These are phyloP conservation scores for Linnemannia elongata DNA, from an alignment of 192 early-diverging fungal species.

Conservation along the genomic window DNA sequence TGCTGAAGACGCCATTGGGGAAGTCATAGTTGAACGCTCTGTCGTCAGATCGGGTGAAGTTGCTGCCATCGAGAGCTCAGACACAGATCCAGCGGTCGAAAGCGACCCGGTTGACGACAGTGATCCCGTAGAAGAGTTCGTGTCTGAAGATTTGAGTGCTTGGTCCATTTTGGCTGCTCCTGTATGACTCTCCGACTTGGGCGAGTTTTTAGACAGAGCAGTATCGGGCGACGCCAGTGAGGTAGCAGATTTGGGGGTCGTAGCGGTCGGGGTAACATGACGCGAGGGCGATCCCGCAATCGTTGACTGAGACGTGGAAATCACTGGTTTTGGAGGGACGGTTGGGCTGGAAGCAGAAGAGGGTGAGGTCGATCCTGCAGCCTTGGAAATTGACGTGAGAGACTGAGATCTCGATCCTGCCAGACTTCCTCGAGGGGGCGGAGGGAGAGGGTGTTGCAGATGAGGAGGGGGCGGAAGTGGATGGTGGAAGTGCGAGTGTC, in stretches of 20 bases:
- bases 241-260: conserved; percentile 12
- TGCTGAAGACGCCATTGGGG: neutral
- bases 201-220: neutral
- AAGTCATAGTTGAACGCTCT: neutral
- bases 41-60: neutral
- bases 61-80: neutral
- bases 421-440: conserved; percentile 7
- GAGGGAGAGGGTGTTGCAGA: conserved; percentile 24
- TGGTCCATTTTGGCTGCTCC: neutral
- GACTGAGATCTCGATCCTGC: conserved; percentile 4
- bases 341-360: neutral
- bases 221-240: neutral
- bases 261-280: neutral
- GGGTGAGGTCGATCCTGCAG: conserved; percentile 1
- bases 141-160: neutral
- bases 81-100: neutral
- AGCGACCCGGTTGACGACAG: conserved; percentile 24
- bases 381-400: neutral
- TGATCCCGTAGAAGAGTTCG: neutral
- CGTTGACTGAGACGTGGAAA: conserved; percentile 8
- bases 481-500: conserved; percentile 9
- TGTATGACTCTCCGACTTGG: neutral
- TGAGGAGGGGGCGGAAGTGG: conserved; percentile 30
- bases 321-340: neutral
- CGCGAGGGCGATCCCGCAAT: conserved; percentile 1